These are phyloP conservation scores for Athelia psychrophila DNA, from an alignment of 1,284 basidiomycete genomes.

Conservation along the genomic window DNA sequence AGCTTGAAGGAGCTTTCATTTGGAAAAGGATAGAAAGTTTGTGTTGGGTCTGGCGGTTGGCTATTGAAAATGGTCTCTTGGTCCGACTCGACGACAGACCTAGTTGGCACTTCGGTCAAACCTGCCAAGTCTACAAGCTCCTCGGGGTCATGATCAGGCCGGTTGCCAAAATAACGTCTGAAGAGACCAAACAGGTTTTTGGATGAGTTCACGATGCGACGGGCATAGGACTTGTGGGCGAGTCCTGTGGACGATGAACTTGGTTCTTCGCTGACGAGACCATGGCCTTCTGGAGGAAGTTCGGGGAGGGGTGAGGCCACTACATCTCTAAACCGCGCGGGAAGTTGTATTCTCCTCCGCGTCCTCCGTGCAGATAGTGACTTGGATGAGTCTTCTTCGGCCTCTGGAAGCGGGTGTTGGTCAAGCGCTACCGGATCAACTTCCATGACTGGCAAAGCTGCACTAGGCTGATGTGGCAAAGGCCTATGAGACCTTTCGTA, in stretches of 20 bases:
- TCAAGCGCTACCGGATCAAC: too few species aligned
- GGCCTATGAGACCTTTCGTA: too few species aligned
- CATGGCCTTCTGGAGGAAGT: not conserved
- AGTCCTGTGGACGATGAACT: not conserved
- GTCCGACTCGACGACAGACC: too few species aligned
- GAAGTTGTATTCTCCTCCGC: not conserved
- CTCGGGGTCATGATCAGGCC: not conserved
- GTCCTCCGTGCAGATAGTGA: too few species aligned
- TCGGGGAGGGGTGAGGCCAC: not conserved
- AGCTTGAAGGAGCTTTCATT: slow-evolving; percentile 4
- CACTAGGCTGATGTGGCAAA: too few species aligned
- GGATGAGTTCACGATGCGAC: not conserved
- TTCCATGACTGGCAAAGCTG: too few species aligned
- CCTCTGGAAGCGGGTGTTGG: too few species aligned
- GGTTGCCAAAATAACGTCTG: not conserved
- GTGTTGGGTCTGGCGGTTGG: not conserved
- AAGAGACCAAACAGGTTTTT: not conserved
- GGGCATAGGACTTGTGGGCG: not conserved
- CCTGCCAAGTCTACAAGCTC: not conserved
- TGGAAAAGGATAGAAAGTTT: not conserved
- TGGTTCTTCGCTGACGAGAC: not conserved
- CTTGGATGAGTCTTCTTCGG: too few species aligned
- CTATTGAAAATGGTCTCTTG: too few species aligned
- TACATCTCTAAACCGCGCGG: not conserved
- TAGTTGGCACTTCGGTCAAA: not conserved